Evolutionary conservation across 768 basidiomycete genomes (phyloP).

Genomic region (Harrya chromipes): DNA sequence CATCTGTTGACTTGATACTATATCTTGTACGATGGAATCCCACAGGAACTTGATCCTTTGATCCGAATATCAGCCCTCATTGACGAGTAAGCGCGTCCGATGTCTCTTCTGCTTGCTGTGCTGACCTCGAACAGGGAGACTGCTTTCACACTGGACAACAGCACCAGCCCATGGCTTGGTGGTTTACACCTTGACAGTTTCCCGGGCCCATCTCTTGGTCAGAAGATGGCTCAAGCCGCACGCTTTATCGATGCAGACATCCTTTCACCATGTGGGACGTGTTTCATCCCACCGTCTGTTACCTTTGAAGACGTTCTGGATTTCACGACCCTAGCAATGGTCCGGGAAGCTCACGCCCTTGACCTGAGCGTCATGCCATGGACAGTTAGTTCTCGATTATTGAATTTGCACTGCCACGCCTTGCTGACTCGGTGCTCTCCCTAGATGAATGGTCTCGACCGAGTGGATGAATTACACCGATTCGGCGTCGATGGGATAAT

Average conservation of each 20-base stretch:
- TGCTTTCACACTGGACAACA: constrained; percentile 39
- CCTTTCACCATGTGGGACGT: constrained; percentile 57
- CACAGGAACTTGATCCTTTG: constrained; percentile 51
- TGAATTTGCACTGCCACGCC: neutral
- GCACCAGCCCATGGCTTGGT: constrained; percentile 63
- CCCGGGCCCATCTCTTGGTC: constrained; percentile 54
- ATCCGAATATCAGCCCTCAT: constrained; percentile 64
- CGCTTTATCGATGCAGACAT: constrained; percentile 59
- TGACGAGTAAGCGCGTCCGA: constrained; percentile 46
- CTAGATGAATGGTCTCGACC: constrained; percentile 60
- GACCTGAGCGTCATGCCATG: constrained; percentile 68
- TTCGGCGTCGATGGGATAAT: constrained; percentile 76
- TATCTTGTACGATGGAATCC: constrained; percentile 1
- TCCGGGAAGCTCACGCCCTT: constrained; percentile 59
- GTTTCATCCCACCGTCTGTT: constrained; percentile 39
- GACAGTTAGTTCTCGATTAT: constrained; percentile 48
- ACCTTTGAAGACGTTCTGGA: constrained; percentile 43
- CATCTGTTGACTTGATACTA: neutral
- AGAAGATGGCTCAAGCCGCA: constrained; percentile 67
- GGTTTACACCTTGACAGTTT: constrained; percentile 64
- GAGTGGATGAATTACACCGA: constrained; percentile 56
- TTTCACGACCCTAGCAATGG: constrained; percentile 69
- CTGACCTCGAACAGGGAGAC: constrained; percentile 35
- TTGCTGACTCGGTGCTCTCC: neutral
- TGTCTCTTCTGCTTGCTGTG: neutral